Evolutionary conservation across 225 moss, liverwort and hornwort species (phyloP).

Genomic region (Pseudoscleropodium purum): DNA sequence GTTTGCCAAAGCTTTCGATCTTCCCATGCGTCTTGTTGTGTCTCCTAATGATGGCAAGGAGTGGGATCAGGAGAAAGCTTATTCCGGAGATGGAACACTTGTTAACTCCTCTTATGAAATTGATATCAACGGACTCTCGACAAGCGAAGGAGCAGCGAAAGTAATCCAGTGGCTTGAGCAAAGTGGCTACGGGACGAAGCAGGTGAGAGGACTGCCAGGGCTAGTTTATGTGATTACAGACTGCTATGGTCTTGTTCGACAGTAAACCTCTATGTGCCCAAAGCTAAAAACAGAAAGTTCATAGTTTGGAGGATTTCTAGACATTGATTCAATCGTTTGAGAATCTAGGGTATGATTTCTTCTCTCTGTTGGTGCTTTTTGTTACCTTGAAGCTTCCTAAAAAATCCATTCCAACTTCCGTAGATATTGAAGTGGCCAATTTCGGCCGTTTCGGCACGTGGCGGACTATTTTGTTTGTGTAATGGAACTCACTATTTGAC

Average conservation of each 20-base stretch:
- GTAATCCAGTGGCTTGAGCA: constrained; percentile 69
- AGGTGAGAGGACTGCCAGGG: constrained; percentile 30
- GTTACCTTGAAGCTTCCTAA: background rate
- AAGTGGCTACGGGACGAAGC: constrained; percentile 61
- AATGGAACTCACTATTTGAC: background rate
- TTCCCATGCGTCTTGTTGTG: constrained; percentile 80
- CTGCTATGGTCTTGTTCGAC: background rate
- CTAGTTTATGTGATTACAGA: background rate
- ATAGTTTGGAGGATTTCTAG: background rate
- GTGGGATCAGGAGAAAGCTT: constrained; percentile 49
- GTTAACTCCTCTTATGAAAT: constrained; percentile 72
- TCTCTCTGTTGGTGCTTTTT: background rate
- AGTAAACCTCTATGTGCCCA: background rate
- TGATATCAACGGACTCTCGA: constrained; percentile 63
- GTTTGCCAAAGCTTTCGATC: constrained; percentile 68
- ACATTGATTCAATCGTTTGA: background rate
- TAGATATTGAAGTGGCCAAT: background rate
- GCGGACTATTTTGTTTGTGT: background rate
- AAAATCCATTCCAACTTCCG: background rate
- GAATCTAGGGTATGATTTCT: background rate
- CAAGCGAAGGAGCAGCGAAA: constrained; percentile 49
- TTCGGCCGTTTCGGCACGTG: background rate
- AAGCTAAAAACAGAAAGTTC: background rate
- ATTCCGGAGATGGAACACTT: constrained; percentile 58
- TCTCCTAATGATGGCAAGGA: constrained; percentile 33